These are phyloP conservation scores for Blastobotrys serpentis DNA, from an alignment of 1,139 yeast genomes.

Conservation along the genomic window DNA sequence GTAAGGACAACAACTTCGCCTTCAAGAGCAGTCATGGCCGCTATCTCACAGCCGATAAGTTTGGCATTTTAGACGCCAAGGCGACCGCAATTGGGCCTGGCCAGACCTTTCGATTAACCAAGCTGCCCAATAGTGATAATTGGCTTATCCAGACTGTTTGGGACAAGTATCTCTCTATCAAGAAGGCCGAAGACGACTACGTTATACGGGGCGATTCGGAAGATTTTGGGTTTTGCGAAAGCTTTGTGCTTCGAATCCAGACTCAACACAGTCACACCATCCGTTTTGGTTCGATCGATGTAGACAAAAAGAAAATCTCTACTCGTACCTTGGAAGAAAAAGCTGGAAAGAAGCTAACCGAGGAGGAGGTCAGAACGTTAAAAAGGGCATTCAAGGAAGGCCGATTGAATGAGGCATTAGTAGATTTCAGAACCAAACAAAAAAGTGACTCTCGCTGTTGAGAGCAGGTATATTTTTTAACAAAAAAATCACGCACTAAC, in stretches of 20 bases:
- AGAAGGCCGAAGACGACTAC: constrained; percentile 14
- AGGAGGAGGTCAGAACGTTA: constrained; percentile 33
- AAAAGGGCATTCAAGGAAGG: constrained; percentile 42
- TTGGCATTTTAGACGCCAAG: constrained; percentile 32
- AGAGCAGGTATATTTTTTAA: not conserved
- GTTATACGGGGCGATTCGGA: constrained; percentile 10
- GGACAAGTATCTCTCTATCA: constrained; percentile 24
- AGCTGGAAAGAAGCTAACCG: constrained; percentile 38
- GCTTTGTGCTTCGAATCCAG: constrained; percentile 21
- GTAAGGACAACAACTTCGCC: constrained; percentile 30
- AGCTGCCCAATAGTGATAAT: constrained; percentile 23
- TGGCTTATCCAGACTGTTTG: constrained; percentile 28
- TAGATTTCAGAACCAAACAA: constrained; percentile 41
- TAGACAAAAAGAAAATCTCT: constrained; percentile 25
- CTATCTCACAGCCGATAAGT: constrained; percentile 35
- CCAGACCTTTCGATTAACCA: constrained; percentile 37
- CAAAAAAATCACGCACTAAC: constrained; percentile 24
- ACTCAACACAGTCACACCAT: constrained; percentile 18
- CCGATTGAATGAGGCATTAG: constrained; percentile 43
- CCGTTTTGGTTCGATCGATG: constrained; percentile 29
- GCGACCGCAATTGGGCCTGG: constrained; percentile 43
- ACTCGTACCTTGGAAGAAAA: constrained; percentile 31
- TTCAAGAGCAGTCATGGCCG: constrained; percentile 38
- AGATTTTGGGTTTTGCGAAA: constrained; percentile 18
- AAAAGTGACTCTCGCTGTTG: constrained; percentile 42